These are phyloP conservation scores for Blepharisma undulans DNA, from an alignment of 169 alveolate genomes.

Conservation along the genomic window DNA sequence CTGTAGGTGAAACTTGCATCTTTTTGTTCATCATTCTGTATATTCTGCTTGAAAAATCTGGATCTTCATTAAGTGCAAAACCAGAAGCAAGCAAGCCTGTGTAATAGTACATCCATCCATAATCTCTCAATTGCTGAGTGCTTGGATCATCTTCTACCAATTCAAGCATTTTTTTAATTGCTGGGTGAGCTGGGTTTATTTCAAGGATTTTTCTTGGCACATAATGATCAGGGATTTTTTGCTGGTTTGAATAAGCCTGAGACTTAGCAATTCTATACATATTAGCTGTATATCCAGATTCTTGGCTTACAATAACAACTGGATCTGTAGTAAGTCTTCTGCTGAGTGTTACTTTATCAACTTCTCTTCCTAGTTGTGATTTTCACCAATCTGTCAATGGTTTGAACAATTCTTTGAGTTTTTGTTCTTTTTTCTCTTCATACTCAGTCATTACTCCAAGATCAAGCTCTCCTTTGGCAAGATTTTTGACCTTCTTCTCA, in stretches of 20 bases:
- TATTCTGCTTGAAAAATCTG: slow-evolving; percentile 72
- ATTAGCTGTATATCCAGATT: slow-evolving; percentile 94
- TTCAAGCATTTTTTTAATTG: slow-evolving; percentile 86
- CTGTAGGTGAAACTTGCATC: slow-evolving; percentile 74
- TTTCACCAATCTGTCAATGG: slow-evolving; percentile 92
- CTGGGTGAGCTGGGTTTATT: slow-evolving; percentile 94
- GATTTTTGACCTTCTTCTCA: slow-evolving; percentile 90
- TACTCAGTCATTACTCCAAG: slow-evolving; percentile 84
- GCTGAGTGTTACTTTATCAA: slow-evolving; percentile 90
- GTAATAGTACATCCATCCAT: slow-evolving; percentile 73
- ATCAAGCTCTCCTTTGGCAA: slow-evolving; percentile 94
- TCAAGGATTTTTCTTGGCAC: slow-evolving; percentile 93
- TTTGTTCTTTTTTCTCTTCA: slow-evolving; percentile 71
- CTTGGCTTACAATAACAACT: slow-evolving; percentile 91
- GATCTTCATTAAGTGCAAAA: slow-evolving; percentile 69
- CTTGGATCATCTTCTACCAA: slow-evolving; percentile 75
- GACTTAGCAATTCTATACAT: slow-evolving; percentile 97
- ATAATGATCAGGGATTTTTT: slow-evolving; percentile 83
- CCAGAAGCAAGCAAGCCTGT: slow-evolving; percentile 78
- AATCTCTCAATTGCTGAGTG: slow-evolving; percentile 63
- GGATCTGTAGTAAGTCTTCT: slow-evolving; percentile 92
- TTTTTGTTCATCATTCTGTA: slow-evolving; percentile 72
- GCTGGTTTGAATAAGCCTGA: slow-evolving; percentile 92
- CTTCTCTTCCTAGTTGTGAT: slow-evolving; percentile 79
- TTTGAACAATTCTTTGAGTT: slow-evolving; percentile 81